phyloP scores from a whole-genome alignment of 2,329 filamentous ascomycete genomes.

The Elsinoe arachidis region DNA sequence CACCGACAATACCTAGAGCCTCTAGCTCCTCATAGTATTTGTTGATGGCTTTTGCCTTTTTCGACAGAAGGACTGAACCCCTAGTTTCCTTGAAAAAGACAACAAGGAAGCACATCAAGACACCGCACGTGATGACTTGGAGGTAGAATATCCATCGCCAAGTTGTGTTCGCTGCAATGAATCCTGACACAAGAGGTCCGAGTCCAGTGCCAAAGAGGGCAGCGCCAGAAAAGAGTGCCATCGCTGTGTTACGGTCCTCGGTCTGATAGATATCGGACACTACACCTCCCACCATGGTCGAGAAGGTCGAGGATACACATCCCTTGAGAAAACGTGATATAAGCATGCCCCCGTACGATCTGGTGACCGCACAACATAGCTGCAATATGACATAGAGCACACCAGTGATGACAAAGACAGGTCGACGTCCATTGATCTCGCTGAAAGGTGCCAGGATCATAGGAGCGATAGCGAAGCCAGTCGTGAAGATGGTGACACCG shows the following conservation, averaged over 20 bases:
- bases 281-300: constrained; percentile 86
- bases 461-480: constrained; percentile 71
- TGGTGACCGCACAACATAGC: constrained; percentile 63
- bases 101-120: constrained; percentile 56
- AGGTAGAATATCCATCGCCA: constrained; percentile 89
- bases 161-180: constrained; percentile 44
- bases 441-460: constrained; percentile 85
- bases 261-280: constrained; percentile 78
- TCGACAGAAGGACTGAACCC: constrained; percentile 67
- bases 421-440: constrained; percentile 78
- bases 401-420: constrained; percentile 69
- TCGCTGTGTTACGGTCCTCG: constrained; percentile 72
- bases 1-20: constrained; percentile 49
- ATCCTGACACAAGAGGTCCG: constrained; percentile 63
- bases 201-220: constrained; percentile 72
- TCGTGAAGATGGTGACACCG: constrained; percentile 74
- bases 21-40: constrained; percentile 71
- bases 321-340: constrained; percentile 68
- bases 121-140: constrained; percentile 61
- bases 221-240: constrained; percentile 76
- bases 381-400: constrained; percentile 63
- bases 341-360: constrained; percentile 63
- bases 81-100: constrained; percentile 74
- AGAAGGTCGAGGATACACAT: constrained; percentile 68
- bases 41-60: constrained; percentile 67